Evolutionary conservation across 164 flowering plant genomes (phyloP).

Genomic region (Paratinospora sagittata): DNA sequence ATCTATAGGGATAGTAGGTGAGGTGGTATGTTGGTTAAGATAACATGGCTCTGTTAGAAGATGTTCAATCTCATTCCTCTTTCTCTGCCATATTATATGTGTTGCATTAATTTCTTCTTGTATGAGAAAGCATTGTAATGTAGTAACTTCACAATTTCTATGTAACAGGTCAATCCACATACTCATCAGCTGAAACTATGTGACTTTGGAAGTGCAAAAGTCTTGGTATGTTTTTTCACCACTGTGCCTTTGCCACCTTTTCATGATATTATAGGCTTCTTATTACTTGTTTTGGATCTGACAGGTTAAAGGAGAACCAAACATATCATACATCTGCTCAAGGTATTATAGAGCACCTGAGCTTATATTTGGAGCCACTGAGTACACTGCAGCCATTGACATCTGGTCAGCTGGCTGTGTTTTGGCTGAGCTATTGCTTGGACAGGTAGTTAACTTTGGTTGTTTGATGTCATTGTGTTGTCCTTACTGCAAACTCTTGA

Average conservation of each 20-base stretch:
- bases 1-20: neutral
- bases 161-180: conserved; percentile 54
- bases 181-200: conserved; percentile 58
- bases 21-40: too few species aligned
- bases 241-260: neutral
- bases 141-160: neutral
- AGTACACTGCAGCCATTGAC: conserved; percentile 60
- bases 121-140: neutral
- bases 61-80: neutral
- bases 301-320: conserved; percentile 56
- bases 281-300: conserved; percentile 1
- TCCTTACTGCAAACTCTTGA: neutral
- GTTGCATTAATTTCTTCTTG: neutral
- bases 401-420: conserved; percentile 82
- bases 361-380: conserved; percentile 64
- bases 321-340: conserved; percentile 60
- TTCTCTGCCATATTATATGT: neutral
- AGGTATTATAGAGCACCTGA: conserved; percentile 69
- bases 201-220: conserved; percentile 70
- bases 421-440: conserved; percentile 54
- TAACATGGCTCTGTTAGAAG: neutral
- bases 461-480: neutral
- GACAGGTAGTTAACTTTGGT: conserved; percentile 32
- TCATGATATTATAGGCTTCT: neutral
- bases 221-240: conserved; percentile 34